phyloP scores from a whole-genome alignment of 2,329 filamentous ascomycete genomes.

The Ustilaginoidea virens region DNA sequence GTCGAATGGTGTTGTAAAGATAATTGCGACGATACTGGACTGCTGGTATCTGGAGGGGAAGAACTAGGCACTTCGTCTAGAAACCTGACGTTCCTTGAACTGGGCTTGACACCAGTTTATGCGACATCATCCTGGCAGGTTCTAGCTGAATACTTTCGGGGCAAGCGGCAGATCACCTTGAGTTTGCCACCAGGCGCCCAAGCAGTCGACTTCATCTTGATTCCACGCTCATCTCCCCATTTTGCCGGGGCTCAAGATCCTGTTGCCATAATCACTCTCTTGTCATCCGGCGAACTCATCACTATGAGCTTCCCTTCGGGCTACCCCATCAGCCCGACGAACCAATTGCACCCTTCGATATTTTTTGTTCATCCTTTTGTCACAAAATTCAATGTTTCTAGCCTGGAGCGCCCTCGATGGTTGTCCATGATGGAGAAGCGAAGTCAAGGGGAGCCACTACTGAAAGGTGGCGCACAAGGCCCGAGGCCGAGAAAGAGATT shows the following conservation, averaged over 20 bases:
- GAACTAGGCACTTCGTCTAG: slow-evolving; percentile 50
- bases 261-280: slow-evolving; percentile 62
- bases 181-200: slow-evolving; percentile 64
- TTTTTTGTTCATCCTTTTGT: slow-evolving; percentile 86
- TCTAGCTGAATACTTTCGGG: slow-evolving; percentile 62
- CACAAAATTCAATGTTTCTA: slow-evolving; percentile 53
- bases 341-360: slow-evolving; percentile 77
- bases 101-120: slow-evolving; percentile 80
- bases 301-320: slow-evolving; percentile 88
- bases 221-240: slow-evolving; percentile 71
- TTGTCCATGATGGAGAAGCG: slow-evolving; percentile 79
- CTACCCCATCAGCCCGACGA: slow-evolving; percentile 79
- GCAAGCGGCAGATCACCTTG: slow-evolving; percentile 57
- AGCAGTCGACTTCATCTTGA: slow-evolving; percentile 64
- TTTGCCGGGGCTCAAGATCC: slow-evolving; percentile 83
- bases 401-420: slow-evolving; percentile 68
- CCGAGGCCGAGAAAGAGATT: slow-evolving; percentile 57
- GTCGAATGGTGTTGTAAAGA: slow-evolving; percentile 89
- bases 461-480: slow-evolving; percentile 65
- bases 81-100: slow-evolving; percentile 75
- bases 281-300: slow-evolving; percentile 77
- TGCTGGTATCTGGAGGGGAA: slow-evolving; percentile 74
- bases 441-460: slow-evolving; percentile 58
- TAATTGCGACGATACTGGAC: slow-evolving; percentile 83
- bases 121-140: slow-evolving; percentile 82